Percentiles rank a stretch among this genome's conserved stretches.
These are phyloP conservation scores for Aspergillus campestris DNA, from an alignment of 495 filamentous ascomycete genomes.

Conservation along the genomic window DNA sequence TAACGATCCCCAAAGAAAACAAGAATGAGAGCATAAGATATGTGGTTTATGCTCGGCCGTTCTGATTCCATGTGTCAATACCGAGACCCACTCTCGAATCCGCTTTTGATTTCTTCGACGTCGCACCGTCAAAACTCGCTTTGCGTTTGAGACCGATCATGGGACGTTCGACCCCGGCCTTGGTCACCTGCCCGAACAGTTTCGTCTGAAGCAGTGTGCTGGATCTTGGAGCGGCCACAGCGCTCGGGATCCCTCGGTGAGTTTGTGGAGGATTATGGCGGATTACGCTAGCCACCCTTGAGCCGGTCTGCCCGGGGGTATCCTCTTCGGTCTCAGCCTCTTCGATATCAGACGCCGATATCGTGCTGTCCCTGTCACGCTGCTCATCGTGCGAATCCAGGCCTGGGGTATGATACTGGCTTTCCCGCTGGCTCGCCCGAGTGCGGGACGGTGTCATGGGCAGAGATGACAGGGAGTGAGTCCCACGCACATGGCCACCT, in stretches of 20 bases:
- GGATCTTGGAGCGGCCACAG: slow-evolving; percentile 25
- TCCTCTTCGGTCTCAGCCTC: slow-evolving; percentile 50
- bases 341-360: slow-evolving; percentile 72
- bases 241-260: slow-evolving; percentile 12
- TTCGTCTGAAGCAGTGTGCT: slow-evolving; percentile 51
- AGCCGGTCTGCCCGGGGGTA: slow-evolving; percentile 43
- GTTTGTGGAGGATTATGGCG: slow-evolving; percentile 26
- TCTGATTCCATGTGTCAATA: slow-evolving; percentile 38
- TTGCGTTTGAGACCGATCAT: slow-evolving; percentile 47
- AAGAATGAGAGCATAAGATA: not conserved
- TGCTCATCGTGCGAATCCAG: slow-evolving; percentile 41
- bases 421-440: slow-evolving; percentile 33
- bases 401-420: slow-evolving; percentile 48
- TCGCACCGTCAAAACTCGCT: slow-evolving; percentile 39
- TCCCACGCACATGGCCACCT: slow-evolving; percentile 55
- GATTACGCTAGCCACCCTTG: slow-evolving; percentile 44
- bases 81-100: slow-evolving; percentile 54
- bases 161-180: slow-evolving; percentile 39
- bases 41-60: slow-evolving; percentile 9
- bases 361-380: slow-evolving; percentile 78
- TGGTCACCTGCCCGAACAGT: slow-evolving; percentile 59
- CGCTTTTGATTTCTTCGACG: slow-evolving; percentile 53
- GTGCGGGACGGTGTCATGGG: slow-evolving; percentile 61
- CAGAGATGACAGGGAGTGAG: slow-evolving; percentile 72
- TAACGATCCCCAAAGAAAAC: not conserved